Conservation (phyloP, 108 stramenopile genomes). For the Parietichytrium sp. region DNA sequence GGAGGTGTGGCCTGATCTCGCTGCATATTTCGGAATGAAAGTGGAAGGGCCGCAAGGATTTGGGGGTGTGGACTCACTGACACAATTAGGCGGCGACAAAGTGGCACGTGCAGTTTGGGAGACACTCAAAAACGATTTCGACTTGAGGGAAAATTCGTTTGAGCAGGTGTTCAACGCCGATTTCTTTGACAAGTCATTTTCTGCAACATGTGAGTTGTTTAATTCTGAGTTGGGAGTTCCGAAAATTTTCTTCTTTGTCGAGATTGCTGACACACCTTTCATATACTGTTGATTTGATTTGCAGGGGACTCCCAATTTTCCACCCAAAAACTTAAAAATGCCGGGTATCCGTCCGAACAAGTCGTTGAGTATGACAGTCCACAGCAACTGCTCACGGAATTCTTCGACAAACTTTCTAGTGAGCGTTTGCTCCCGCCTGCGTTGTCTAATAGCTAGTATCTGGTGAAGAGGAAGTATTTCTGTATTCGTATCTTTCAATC, state of each 20-base stretch:
- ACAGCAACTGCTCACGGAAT: no score
- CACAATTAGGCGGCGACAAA: neutral
- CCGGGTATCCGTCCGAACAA: neutral
- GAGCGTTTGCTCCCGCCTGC: no score
- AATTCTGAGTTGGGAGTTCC: no score
- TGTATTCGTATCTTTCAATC: no score
- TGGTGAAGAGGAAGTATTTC: no score
- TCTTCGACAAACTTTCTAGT: no score
- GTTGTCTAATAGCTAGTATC: no score
- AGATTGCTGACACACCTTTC: no score
- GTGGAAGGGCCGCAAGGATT: neutral
- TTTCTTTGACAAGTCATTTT: neutral
- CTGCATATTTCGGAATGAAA: neutral
- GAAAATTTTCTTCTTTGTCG: no score
- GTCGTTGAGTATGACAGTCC: conserved; percentile 2
- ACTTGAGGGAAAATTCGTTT: neutral
- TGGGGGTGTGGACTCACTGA: neutral
- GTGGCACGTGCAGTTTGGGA: neutral
- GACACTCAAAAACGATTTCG: neutral
- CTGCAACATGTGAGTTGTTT: no score
- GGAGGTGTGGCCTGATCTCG: neutral
- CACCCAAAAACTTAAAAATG: neutral
- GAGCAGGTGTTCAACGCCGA: neutral
- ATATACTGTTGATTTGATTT: no score
- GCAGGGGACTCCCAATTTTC: conserved; percentile 3